Evolutionary conservation across 345 rosid genomes (phyloP), one percentile per base, ranked within the genome.

Genomic region (Schrenkiella parvula): DNA sequence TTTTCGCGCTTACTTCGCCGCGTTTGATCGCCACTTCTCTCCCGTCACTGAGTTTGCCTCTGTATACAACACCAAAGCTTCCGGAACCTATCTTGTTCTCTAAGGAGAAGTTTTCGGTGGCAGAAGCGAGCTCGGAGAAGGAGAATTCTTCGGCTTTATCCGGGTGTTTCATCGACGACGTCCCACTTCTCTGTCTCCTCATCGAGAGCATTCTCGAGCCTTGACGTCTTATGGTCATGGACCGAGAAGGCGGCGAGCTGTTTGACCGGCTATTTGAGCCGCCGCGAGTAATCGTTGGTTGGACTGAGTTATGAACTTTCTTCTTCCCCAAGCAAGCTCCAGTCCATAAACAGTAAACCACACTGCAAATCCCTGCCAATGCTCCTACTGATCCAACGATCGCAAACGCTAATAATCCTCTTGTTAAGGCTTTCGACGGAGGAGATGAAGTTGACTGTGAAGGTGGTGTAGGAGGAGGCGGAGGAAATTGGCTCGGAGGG

Each of bases 101-200:
- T 0, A 61, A 11, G 2, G 99, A 81, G 80, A 95, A 95, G 71
- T 77, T 74, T 38, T 87, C 80, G 3, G 99, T 91, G 1, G 98
- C 98, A 3, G 71, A 78, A 8, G 90, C 95, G 1, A 95, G 95
- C 79, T 89, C 93, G 1, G 81, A 74, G 1, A 95, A 64, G 8
- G 74, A 47, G 37, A 91, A 95, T 21, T 89, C 96, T 77, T 91
- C 99, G 0, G 97, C 93, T 71, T 80, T 84, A 8, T 91, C 99
- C 0, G 87, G 58, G 38, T 87, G 91, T 78, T 95, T 89, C 79
- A 68, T 68, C 14, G 95, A 89, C 0, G 95, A 91, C 0, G 96
- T 88, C 14, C 99, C 96, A 42, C 99, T 95, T 81, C 97, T 84
- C 64, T 91, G 99, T 18, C 99, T 89, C 76, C 84, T 84, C 90